Evolutionary conservation across 2,329 filamentous ascomycete species (phyloP).

Genomic region (Blastomyces parvus): DNA sequence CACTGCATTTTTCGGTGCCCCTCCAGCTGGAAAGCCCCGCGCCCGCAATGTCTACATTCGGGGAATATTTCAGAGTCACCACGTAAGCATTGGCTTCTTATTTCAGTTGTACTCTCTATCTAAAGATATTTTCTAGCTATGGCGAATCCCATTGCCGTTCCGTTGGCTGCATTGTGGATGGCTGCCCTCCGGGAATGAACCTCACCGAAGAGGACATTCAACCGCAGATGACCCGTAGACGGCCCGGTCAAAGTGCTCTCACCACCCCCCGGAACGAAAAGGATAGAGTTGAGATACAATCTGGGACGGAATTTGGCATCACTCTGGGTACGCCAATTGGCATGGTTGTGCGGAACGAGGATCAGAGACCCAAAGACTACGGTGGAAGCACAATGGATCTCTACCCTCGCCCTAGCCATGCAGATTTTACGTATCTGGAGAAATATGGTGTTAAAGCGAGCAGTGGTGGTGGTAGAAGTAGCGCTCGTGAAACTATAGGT

Average conservation of each 20-base stretch:
- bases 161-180: conserved; percentile 74
- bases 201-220: conserved; percentile 84
- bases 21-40: neutral
- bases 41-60: conserved; percentile 67
- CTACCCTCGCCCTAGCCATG: conserved; percentile 85
- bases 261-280: conserved; percentile 91
- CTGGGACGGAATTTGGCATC: conserved; percentile 79
- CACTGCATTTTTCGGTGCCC: neutral
- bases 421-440: conserved; percentile 93
- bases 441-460: conserved; percentile 94
- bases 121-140: conserved; percentile 44
- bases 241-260: conserved; percentile 80
- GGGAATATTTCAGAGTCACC: conserved; percentile 64
- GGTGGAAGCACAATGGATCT: conserved; percentile 79
- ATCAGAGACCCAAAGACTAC: conserved; percentile 89
- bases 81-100: conserved; percentile 44
- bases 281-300: conserved; percentile 84
- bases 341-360: conserved; percentile 80
- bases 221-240: conserved; percentile 81
- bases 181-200: conserved; percentile 76
- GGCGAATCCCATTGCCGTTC: conserved; percentile 86
- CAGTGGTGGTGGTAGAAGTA: conserved; percentile 79
- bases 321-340: conserved; percentile 87
- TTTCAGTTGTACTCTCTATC: conserved; percentile 13
- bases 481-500: conserved; percentile 91